Evolutionary conservation across 139 green algal genomes (phyloP).

Genomic region (Closterium sp.): DNA sequence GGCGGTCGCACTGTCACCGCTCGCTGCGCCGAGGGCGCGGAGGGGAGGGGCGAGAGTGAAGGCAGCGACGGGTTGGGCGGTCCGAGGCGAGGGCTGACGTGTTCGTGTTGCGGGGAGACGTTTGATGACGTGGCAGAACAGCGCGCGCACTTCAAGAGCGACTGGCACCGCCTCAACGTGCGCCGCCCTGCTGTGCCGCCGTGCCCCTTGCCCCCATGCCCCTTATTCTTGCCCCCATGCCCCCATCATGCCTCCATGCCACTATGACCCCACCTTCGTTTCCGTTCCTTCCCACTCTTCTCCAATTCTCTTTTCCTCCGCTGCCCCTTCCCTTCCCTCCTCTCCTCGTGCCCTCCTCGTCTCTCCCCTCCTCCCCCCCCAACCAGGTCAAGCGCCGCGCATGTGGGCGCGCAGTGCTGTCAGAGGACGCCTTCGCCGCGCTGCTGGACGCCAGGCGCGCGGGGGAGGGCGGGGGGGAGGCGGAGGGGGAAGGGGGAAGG

Average conservation of each 20-base stretch:
- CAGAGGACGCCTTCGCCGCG: background rate
- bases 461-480: background rate
- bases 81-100: constrained; percentile 10
- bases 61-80: background rate
- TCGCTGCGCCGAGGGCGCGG: background rate
- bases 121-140: constrained; percentile 15
- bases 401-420: background rate
- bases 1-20: background rate
- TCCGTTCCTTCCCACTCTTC: too few relatives aligned
- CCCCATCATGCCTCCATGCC: background rate
- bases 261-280: too few relatives aligned
- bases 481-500: background rate
- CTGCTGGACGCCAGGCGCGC: background rate
- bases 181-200: background rate
- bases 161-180: constrained; percentile 39
- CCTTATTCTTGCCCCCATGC: background rate
- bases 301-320: background rate
- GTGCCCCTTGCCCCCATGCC: background rate
- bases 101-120: constrained; percentile 4
- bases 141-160: constrained; percentile 22
- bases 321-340: background rate
- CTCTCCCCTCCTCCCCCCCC: background rate
- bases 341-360: background rate
- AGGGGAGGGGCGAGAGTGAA: background rate
- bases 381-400: background rate